Base-by-base conservation (phyloP, 331 rosid species). In the Ulmus americana region DNA sequence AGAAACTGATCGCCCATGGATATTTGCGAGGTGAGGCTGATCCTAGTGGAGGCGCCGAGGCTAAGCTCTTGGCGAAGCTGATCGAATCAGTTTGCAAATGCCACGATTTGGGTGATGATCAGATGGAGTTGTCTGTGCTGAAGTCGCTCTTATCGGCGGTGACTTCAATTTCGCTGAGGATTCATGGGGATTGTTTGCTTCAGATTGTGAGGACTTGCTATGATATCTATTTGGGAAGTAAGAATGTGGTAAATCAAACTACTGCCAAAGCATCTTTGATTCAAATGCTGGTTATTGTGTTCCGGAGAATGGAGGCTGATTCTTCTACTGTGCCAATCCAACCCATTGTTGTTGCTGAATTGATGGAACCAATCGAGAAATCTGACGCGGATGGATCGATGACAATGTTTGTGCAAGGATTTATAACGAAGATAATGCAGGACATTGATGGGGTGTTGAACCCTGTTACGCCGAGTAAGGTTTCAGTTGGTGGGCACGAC, bases 281-380 rank as follows among this genome's bases (percentile, higher is more conserved):
- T 79, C 99, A 94, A 73, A 94, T 94, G 97, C 65, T 94, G 65
- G 96, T 94, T 77, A 94, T 94, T 38, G 99, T 94, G 80, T 94
- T 94, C 75, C 75, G 96, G 73, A 81, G 99, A 76, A 94, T 94
- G 99, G 99, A 94, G 76, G 99, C 99, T 0, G 99, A 94, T 61
- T 94, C 99, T 5, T 90, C 97, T 39, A 87, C 99, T 0, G 96
- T 90, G 28, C 99, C 97, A 0, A 65, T 94, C 80, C 97, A 87
- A 69, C 99, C 99, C 0, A 94, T 94, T 61, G 99, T 94, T 59
- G 96, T 94, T 72, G 97, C 99, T 38, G 97, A 90, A 46, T 46
- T 94, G 77, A 90, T 94, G 99, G 82, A 83, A 70, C 97, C 96
- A 1, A 65, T 66, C 15, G 99, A 90, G 73, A 87, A 87, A 70